Base-by-base conservation (phyloP, 352 stramenopile species). In the Phytophthora capsici region DNA sequence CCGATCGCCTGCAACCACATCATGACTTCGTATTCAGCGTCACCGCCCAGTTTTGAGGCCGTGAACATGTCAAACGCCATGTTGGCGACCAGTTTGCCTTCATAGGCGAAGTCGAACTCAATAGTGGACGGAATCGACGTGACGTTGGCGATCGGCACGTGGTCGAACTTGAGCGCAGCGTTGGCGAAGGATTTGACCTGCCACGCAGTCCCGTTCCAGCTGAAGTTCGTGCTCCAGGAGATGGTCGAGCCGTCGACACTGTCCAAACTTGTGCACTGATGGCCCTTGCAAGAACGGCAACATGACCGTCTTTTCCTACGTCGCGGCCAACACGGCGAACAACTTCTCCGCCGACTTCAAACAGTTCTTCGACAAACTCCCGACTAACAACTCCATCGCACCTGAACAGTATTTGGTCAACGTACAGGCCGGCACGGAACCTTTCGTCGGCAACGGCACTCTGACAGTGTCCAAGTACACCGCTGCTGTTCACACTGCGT, bases 21-120 rank as follows among this genome's bases (percentile, higher is more conserved):
- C 28, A 34, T 34, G 10, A 34, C 28, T 34, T 34, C 28, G 25
- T 38, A 52, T 4, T 52, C 45, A 2, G 25, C 45, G 32, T 54
- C 65, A 2, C 62, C 52, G 19, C 56, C 56, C 0, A 47, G 49
- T 19, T 52, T 77, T 17, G 71, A 74, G 3, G 50, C 62, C 16
- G 68, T 77, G 56, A 77, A 80, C 10, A 80, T 53, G 25, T 77
- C 71, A 46, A 76, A 79, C 4, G 63, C 50, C 20, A 69, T 48
- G 28, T 69, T 66, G 6, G 57, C 50, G 3, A 57, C 40, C 13
- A 41, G 44, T 41, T 32, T 69, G 7, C 36, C 36, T 17, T 48
- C 44, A 57, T 72, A 71, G 57, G 60, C 51, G 58, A 64, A 75
- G 52, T 55, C 46, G 54, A 73, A 76, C 53, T 63, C 60, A 22